Evolutionary conservation across 2,329 filamentous ascomycete species (phyloP).

Genomic region (Aspergillus felis): DNA sequence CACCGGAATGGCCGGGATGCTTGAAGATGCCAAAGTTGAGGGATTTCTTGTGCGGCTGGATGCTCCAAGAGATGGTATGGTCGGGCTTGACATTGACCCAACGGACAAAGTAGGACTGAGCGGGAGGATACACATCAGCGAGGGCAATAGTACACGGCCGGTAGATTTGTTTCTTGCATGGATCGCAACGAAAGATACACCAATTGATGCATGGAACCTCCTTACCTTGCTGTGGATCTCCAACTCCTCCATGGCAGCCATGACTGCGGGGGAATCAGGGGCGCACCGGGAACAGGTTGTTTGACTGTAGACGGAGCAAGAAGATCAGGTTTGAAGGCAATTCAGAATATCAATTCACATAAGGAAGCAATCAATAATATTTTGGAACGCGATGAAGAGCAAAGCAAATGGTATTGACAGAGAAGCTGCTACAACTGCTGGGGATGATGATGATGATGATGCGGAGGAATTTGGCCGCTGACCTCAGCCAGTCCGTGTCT

Average conservation of each 20-base stretch:
- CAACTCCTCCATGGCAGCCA: conserved; percentile 94
- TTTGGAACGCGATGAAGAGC: not conserved
- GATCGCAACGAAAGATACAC: not conserved
- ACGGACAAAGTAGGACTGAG: conserved; percentile 91
- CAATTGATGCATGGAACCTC: conserved; percentile 1
- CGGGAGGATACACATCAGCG: conserved; percentile 19
- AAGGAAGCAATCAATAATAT: not conserved
- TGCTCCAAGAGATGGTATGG: conserved; percentile 94
- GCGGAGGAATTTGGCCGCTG: not conserved
- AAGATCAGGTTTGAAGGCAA: not conserved
- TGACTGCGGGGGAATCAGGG: conserved; percentile 36
- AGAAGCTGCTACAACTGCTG: not conserved
- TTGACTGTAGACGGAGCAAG: not conserved
- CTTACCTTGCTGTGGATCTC: conserved; percentile 95
- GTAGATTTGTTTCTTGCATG: not conserved
- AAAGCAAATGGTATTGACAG: not conserved
- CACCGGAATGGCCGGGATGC: conserved; percentile 71
- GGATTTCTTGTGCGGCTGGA: conserved; percentile 97
- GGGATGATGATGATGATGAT: not conserved
- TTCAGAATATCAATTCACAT: not conserved
- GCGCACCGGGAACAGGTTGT: conserved; percentile 10
- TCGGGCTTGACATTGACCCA: conserved; percentile 91
- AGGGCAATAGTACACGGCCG: conserved; percentile 5
- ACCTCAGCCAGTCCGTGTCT: not conserved
- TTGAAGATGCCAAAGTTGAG: conserved; percentile 99